phyloP scores from a whole-genome alignment of 345 rosid species.

The Murraya paniculata region DNA sequence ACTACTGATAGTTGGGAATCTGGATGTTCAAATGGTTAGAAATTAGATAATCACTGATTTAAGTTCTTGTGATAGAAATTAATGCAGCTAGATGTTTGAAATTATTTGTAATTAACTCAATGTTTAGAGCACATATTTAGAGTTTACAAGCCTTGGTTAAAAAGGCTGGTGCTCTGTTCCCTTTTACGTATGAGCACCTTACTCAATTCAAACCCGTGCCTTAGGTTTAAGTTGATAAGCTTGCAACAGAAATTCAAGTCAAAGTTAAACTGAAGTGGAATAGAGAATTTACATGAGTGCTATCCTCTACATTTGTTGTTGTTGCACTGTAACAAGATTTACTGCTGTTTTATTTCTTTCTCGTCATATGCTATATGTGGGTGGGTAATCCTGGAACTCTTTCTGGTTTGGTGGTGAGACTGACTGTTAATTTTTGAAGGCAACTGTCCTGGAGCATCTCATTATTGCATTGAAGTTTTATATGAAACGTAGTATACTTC shows the following conservation, averaged over 20 bases:
- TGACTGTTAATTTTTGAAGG: neutral
- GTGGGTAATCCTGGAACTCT: neutral
- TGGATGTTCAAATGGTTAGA: neutral
- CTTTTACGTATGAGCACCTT: neutral
- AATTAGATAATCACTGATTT: neutral
- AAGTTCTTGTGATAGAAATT: neutral
- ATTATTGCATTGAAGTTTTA: neutral
- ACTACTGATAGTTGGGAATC: neutral
- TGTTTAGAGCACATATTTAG: neutral
- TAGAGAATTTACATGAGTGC: neutral
- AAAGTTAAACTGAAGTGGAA: neutral
- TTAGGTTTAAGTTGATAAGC: neutral
- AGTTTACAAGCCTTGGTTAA: neutral
- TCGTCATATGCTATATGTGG: neutral
- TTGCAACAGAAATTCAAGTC: neutral
- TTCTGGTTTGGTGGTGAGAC: constrained; percentile 1
- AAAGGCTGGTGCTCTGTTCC: neutral
- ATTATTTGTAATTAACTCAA: constrained; percentile 6
- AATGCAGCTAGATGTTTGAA: neutral
- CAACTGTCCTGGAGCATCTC: constrained; percentile 1
- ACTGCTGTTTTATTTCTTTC: neutral
- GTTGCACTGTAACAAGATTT: neutral
- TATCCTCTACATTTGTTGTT: neutral
- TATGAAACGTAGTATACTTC: neutral
- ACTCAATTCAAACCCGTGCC: neutral